Percentiles rank a stretch among this genome's conserved stretches.
Conservation (phyloP, 1,284 basidiomycete genomes). For the Heliocybe sulcata region DNA sequence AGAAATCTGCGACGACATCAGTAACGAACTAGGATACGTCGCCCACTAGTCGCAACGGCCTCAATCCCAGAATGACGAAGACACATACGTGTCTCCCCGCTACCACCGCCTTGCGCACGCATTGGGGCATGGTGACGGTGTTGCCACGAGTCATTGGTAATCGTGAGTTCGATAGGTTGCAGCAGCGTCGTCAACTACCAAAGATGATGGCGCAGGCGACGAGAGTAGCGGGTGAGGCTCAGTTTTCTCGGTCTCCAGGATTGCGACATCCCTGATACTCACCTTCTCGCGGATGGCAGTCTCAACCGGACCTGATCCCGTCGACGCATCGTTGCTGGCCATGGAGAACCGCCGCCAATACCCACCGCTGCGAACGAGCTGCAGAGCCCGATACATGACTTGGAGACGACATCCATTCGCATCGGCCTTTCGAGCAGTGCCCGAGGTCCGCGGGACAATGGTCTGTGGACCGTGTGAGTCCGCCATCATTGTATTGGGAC, state of each 20-base stretch:
- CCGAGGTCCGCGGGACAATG: no score
- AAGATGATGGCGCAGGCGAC: constrained; percentile 7
- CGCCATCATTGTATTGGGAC: no score
- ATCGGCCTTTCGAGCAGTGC: no score
- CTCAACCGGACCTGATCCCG: constrained; percentile 34
- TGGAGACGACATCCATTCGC: not conserved
- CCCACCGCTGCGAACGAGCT: not conserved
- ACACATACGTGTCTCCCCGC: constrained; percentile 64
- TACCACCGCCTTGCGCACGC: constrained; percentile 54
- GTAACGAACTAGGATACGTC: constrained; percentile 7
- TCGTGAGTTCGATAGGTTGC: constrained; percentile 47
- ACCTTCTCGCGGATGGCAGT: constrained; percentile 49
- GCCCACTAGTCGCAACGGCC: constrained; percentile 6
- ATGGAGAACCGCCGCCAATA: constrained; percentile 13
- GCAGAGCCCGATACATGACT: not conserved
- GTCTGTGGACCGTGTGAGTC: no score
- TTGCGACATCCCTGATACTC: constrained; percentile 3
- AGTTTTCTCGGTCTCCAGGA: constrained; percentile 19
- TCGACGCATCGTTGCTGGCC: constrained; percentile 15
- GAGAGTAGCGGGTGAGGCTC: constrained; percentile 17
- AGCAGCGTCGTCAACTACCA: constrained; percentile 49
- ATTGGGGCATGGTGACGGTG: constrained; percentile 74
- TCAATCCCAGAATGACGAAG: not conserved
- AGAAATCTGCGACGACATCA: constrained; percentile 53
- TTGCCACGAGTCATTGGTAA: constrained; percentile 71